Evolutionary conservation across 192 early-diverging fungal species (phyloP).

Genomic region (Phlyctochytrium arcticum): DNA sequence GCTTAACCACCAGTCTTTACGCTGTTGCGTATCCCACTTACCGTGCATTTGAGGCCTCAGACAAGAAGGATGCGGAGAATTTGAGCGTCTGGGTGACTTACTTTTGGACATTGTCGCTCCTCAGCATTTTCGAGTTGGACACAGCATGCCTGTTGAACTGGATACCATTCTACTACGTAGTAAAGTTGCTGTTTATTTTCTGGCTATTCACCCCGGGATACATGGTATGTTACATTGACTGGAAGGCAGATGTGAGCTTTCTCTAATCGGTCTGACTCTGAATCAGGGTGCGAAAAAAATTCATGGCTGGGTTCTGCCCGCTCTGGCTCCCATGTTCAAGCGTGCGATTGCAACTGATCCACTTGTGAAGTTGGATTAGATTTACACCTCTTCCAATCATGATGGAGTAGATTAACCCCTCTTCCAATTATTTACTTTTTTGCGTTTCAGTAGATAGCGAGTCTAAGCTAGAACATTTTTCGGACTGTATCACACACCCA

Average conservation of each 20-base stretch:
- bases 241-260: background rate
- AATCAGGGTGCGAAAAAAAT: constrained; percentile 31
- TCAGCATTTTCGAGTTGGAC: constrained; percentile 30
- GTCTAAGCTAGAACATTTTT: too few species aligned
- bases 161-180: constrained; percentile 43
- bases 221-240: constrained; percentile 22
- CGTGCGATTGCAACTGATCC: too few species aligned
- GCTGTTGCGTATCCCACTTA: constrained; percentile 36
- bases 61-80: constrained; percentile 25
- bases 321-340: constrained; percentile 25
- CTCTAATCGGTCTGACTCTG: background rate
- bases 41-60: constrained; percentile 31
- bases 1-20: constrained; percentile 33
- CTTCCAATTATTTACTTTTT: too few species aligned
- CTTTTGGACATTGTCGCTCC: constrained; percentile 23
- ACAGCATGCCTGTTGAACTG: constrained; percentile 12
- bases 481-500: too few species aligned
- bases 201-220: constrained; percentile 36
- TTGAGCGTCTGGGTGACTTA: constrained; percentile 38
- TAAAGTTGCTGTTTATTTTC: constrained; percentile 25
- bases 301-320: constrained; percentile 27
- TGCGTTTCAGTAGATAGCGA: too few species aligned
- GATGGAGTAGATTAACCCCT: too few species aligned
- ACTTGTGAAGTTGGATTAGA: too few species aligned
- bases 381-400: too few species aligned